phyloP scores from a whole-genome alignment of 352 stramenopile species.

The Pythium insidiosum region DNA sequence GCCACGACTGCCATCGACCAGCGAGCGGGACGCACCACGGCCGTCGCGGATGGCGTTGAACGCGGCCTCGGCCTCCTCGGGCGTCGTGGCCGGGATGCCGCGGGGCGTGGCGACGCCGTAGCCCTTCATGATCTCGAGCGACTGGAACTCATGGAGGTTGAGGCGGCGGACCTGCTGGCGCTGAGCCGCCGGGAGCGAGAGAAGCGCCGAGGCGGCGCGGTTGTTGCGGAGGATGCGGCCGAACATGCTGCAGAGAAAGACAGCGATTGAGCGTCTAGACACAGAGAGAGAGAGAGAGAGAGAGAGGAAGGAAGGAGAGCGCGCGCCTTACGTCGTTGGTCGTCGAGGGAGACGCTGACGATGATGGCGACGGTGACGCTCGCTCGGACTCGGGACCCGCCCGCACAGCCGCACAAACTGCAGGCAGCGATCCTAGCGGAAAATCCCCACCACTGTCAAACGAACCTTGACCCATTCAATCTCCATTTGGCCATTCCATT shows the following conservation, averaged over 20 bases:
- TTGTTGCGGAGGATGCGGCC: constrained; percentile 32
- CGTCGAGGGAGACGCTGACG: too few species aligned
- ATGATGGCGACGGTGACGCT: too few species aligned
- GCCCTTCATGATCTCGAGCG: constrained; percentile 91
- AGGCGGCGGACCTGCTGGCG: constrained; percentile 76
- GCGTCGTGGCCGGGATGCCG: constrained; percentile 65
- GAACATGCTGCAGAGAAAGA: constrained; percentile 38
- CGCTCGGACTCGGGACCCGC: too few species aligned
- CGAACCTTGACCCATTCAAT: too few species aligned
- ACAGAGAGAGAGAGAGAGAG: not conserved
- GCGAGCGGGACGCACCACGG: constrained; percentile 31
- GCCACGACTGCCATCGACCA: too few species aligned
- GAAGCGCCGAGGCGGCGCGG: constrained; percentile 25
- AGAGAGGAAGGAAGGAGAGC: constrained; percentile 1
- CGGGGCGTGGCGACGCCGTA: constrained; percentile 74
- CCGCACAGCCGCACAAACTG: too few species aligned
- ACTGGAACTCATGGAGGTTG: constrained; percentile 94
- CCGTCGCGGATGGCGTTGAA: constrained; percentile 76
- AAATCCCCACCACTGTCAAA: too few species aligned
- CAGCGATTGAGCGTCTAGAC: too few species aligned
- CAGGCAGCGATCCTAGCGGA: too few species aligned
- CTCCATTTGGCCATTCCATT: too few species aligned
- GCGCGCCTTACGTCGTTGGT: too few species aligned
- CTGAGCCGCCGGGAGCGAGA: constrained; percentile 40
- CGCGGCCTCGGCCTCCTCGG: constrained; percentile 69